A percentile compares a stretch with the other conserved stretches of the same genome.
These are phyloP conservation scores for Fusarium citri DNA, from an alignment of 2,329 filamentous ascomycete genomes.

Conservation along the genomic window DNA sequence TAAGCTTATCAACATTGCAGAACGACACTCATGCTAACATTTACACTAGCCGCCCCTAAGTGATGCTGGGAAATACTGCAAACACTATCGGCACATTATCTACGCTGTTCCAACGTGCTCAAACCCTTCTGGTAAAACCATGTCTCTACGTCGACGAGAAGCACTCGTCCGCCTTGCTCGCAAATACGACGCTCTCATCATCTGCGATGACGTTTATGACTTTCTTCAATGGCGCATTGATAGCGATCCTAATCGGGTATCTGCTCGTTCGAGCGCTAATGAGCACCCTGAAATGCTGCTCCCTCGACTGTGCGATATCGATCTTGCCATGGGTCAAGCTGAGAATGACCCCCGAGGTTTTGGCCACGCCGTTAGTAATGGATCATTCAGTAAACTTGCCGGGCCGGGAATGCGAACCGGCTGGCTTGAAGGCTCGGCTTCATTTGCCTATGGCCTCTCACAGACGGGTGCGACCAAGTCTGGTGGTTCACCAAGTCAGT, in stretches of 20 bases:
- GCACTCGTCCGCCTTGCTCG: conserved; percentile 81
- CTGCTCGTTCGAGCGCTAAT: conserved; percentile 45
- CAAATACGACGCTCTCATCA: conserved; percentile 81
- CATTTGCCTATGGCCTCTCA: conserved; percentile 62
- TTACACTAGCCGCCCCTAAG: conserved; percentile 62
- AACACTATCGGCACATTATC: conserved; percentile 87
- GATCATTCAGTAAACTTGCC: conserved; percentile 88
- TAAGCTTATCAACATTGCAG: neutral
- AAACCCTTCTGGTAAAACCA: conserved; percentile 88
- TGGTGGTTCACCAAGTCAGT: conserved; percentile 68
- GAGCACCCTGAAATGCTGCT: conserved; percentile 64
- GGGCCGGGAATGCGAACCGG: conserved; percentile 86
- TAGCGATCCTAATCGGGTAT: conserved; percentile 17
- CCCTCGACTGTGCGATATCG: conserved; percentile 83
- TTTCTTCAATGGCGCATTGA: conserved; percentile 79
- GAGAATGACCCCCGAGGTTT: conserved; percentile 64
- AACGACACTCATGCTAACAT: conserved; percentile 7
- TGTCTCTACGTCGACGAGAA: conserved; percentile 75
- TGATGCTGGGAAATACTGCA: conserved; percentile 67
- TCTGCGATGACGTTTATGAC: conserved; percentile 95
- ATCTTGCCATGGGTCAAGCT: conserved; percentile 71
- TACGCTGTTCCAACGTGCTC: conserved; percentile 90
- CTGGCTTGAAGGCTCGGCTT: conserved; percentile 81
- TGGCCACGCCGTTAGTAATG: conserved; percentile 86
- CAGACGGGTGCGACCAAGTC: conserved; percentile 66